A percentile compares a stretch with the other conserved stretches of the same genome.
Evolutionary conservation across 2,329 filamentous ascomycete genomes (phyloP).

Genomic region (Aspergillus sp.): DNA sequence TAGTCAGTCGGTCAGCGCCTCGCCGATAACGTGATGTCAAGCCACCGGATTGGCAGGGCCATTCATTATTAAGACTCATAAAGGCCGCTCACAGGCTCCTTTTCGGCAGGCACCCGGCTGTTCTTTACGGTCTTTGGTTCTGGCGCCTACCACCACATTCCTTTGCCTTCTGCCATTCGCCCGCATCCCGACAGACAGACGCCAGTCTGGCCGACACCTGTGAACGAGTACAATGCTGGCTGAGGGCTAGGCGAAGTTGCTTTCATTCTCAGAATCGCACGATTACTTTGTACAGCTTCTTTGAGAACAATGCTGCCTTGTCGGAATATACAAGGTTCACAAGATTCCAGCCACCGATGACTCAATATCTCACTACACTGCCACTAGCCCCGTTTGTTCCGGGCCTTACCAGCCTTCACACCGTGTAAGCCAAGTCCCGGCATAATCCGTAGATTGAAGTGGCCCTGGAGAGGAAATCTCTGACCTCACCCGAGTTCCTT

Average conservation of each 20-base stretch:
- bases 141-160: conserved; percentile 21
- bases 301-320: not conserved
- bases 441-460: not conserved
- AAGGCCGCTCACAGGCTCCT: not conserved
- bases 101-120: conserved; percentile 3
- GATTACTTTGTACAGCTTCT: not conserved
- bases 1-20: conserved; percentile 28
- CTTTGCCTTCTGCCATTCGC: conserved; percentile 3
- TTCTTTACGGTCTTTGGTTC: conserved; percentile 12
- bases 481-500: not conserved
- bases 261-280: no score
- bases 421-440: not conserved
- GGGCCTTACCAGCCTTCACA: not conserved
- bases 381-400: not conserved
- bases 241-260: not conserved
- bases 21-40: conserved; percentile 29
- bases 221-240: not conserved
- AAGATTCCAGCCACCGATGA: conserved; percentile 5
- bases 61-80: conserved; percentile 4
- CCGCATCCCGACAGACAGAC: not conserved
- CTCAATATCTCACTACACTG: not conserved
- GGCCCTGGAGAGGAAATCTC: not conserved
- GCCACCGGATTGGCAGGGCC: conserved; percentile 10
- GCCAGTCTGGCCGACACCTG: not conserved
- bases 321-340: not conserved